Base-by-base conservation (phyloP, 2,329 filamentous ascomycete species). In the Thelonectria discophora region DNA sequence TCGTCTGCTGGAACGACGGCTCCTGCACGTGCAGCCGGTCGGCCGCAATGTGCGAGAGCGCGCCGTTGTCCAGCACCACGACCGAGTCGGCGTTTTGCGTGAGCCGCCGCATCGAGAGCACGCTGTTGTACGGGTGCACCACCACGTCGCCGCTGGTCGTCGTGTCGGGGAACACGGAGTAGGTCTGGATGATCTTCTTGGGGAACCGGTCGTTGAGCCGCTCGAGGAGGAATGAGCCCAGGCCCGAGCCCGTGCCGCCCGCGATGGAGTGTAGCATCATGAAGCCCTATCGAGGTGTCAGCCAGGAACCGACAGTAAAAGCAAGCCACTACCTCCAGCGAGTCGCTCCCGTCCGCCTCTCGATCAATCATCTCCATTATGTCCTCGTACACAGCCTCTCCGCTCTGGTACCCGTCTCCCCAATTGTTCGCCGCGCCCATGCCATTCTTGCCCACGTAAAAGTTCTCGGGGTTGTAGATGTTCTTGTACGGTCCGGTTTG, bases 321-420 rank as follows among this genome's bases (percentile, higher is more conserved):
- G 34, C 32, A 18, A 37, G 13, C 30, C 21, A 24, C 64, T 27
- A 72, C 90, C 83, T 99, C 95, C 4, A 99, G 84, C 54, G 94
- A 97, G 78, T 99, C 95, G 76, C 94, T 98, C 32, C 96, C 96
- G 78, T 99, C 95, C 15, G 96, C 95, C 77, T 99, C 95, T 63
- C 95, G 90, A 75, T 99, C 95, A 73, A 99, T 97, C 93, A 99
- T 99, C 77, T 99, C 96, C 85, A 99, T 92, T 58, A 99, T 93
- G 76, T 99, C 95, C 77, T 99, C 95, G 71, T 94, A 93, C 18
- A 99, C 93, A 46, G 86, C 84, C 77, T 97, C 94, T 69, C 94
- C 95, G 55, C 92, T 94, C 68, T 95, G 89, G 79, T 99, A 99
- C 48, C 95, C 95, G 73, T 95, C 91, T 63, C 94, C 95, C 95